Percentiles rank a stretch among this genome's conserved stretches.
Conservation (phyloP, 441 rosid genomes). For the Euphorbia schlechtendalii region DNA sequence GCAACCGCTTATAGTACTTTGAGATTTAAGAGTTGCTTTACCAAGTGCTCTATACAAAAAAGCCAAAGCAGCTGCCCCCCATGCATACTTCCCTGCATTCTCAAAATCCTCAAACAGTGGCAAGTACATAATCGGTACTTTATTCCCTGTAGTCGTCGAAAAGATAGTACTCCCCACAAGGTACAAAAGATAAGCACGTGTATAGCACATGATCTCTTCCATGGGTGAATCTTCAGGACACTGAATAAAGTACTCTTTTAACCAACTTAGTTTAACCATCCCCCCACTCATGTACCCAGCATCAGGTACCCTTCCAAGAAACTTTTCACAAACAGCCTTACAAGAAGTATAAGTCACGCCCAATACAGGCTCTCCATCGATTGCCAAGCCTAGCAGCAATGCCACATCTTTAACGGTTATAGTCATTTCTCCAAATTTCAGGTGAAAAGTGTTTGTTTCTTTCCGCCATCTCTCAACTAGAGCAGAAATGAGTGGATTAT, state of each 20-base stretch:
- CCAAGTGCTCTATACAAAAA: slow-evolving; percentile 72
- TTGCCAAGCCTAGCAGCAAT: slow-evolving; percentile 47
- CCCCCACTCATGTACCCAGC: slow-evolving; percentile 51
- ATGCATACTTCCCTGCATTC: slow-evolving; percentile 60
- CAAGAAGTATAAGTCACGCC: slow-evolving; percentile 34
- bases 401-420: slow-evolving; percentile 59
- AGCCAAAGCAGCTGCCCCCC: slow-evolving; percentile 76
- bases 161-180: slow-evolving; percentile 70
- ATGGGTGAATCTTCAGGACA: slow-evolving; percentile 50
- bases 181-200: slow-evolving; percentile 63
- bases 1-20: slow-evolving; percentile 74
- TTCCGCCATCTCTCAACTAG: slow-evolving; percentile 66
- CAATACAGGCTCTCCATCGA: slow-evolving; percentile 64
- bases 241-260: slow-evolving; percentile 57
- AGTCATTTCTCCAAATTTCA: slow-evolving; percentile 67
- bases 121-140: slow-evolving; percentile 62
- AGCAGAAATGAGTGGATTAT: slow-evolving; percentile 65
- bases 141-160: slow-evolving; percentile 67
- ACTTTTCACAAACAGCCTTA: slow-evolving; percentile 38
- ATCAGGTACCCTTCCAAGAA: slow-evolving; percentile 49
- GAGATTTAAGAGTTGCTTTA: slow-evolving; percentile 61
- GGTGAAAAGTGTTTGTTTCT: slow-evolving; percentile 70
- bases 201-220: slow-evolving; percentile 44
- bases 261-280: slow-evolving; percentile 59
- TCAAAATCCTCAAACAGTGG: slow-evolving; percentile 57